Base-by-base conservation (phyloP, 768 basidiomycete genomes). In the Russula sp. region DNA sequence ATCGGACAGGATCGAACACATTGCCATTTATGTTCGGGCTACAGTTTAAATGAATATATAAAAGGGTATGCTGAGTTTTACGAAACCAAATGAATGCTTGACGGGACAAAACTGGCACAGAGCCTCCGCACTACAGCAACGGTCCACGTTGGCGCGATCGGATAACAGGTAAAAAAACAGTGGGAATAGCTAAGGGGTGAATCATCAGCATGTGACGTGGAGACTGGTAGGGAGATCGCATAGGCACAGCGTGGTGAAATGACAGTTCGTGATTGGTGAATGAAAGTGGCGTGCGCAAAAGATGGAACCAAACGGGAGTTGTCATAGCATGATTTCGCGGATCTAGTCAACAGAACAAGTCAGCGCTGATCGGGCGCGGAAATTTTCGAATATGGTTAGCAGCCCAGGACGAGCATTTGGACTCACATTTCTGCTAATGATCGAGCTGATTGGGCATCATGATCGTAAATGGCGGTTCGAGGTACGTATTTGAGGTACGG, bases 351-450 rank as follows among this genome's bases (percentile, higher is more conserved):
- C 24, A 55, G 50, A 50, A 57, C 52, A 32, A 55, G 54, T 68
- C 42, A 68, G 67, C 56, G 51, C 44, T 56, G 36, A 57, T 55
- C 59, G 26, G 20, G 44, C 24, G 22, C 28, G 24, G 32, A 28
- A 51, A 59, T 48, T 49, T 57, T 66, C 61, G 57, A 50, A 30
- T 52, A 7, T 44, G 69, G 49, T 36, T 50, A 54, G 44, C 24
- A 32, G 11, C 57, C 46, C 56, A 22, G 61, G 63, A 36, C 7
- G 55, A 56, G 52, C 58, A 56, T 59, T 57, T 44, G 49, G 32
- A 86, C 87, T 78, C 76, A 88, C 87, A 66, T 87, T 88, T 70
- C 81, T 85, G 79, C 82, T 87, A 70, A 88, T 82, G 68, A 88
- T 82, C 61, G 85, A 78, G 73, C 87, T 88, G 73, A 36, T 69